Evolutionary conservation across 208 protist genomes (phyloP).

Genomic region (Acanthamoeba triangularis): DNA sequence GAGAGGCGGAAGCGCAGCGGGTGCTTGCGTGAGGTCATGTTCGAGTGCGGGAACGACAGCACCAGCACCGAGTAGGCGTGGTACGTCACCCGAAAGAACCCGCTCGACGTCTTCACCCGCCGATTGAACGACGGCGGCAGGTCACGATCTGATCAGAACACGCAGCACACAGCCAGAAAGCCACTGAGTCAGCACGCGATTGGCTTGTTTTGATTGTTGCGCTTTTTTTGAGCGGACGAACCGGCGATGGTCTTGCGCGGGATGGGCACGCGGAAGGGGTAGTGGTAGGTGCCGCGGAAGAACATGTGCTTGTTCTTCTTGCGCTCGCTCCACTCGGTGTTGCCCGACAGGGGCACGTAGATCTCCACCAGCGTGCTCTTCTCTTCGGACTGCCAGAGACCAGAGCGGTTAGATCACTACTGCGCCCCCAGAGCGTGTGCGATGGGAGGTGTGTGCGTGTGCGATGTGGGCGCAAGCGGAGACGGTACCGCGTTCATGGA

Average conservation of each 20-base stretch:
- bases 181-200: too few relatives aligned
- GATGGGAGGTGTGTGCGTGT: background rate
- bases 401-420: background rate
- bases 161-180: too few relatives aligned
- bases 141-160: background rate
- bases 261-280: constrained; percentile 34
- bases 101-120: constrained; percentile 13
- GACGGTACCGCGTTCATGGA: constrained; percentile 50
- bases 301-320: constrained; percentile 76
- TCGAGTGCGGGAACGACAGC: constrained; percentile 55
- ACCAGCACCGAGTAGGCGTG: constrained; percentile 6
- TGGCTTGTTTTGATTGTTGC: background rate
- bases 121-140: constrained; percentile 53
- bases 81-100: constrained; percentile 38
- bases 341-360: constrained; percentile 39
- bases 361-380: background rate
- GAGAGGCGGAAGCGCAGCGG: background rate
- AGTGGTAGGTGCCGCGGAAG: constrained; percentile 72
- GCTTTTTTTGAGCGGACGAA: background rate
- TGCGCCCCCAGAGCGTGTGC: background rate
- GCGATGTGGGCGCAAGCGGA: background rate
- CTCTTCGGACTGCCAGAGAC: constrained; percentile 16
- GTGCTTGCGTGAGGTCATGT: constrained; percentile 13
- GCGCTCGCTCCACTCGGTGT: constrained; percentile 56
- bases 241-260: constrained; percentile 28